Conservation (phyloP, 139 green algal genomes). For the Pseudopediastrum boryanum region DNA sequence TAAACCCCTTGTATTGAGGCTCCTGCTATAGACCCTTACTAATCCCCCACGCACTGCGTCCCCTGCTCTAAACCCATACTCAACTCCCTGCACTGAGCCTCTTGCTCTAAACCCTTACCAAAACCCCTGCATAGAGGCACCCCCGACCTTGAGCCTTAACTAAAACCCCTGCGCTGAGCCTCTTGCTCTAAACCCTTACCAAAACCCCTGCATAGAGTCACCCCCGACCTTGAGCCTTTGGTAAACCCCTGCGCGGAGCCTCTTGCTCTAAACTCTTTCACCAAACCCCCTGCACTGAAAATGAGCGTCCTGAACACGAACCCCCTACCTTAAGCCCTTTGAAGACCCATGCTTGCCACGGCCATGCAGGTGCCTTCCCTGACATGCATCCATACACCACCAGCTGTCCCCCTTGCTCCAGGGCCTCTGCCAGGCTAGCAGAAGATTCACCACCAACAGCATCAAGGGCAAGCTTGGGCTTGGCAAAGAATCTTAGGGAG, state of each 20-base stretch:
- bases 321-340: constrained; percentile 32
- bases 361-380: constrained; percentile 62
- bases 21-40: too few species aligned
- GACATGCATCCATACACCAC: constrained; percentile 85
- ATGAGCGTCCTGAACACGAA: background rate
- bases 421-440: constrained; percentile 63
- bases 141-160: background rate
- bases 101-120: too few species aligned
- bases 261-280: too few species aligned
- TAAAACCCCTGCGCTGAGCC: background rate
- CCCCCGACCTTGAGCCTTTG: background rate
- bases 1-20: too few species aligned
- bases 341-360: constrained; percentile 85
- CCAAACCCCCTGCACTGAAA: background rate
- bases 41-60: background rate
- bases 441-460: constrained; percentile 76
- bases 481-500: constrained; percentile 78
- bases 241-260: background rate
- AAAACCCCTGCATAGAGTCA: background rate
- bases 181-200: background rate
- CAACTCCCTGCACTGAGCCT: background rate
- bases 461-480: constrained; percentile 86
- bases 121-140: background rate
- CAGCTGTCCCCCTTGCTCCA: constrained; percentile 72
- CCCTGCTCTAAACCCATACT: background rate